A percentile compares a stretch with the other conserved stretches of the same genome.
These are phyloP conservation scores for Trichosphaerium sp. DNA, from an alignment of 78 protist genomes.

Conservation along the genomic window DNA sequence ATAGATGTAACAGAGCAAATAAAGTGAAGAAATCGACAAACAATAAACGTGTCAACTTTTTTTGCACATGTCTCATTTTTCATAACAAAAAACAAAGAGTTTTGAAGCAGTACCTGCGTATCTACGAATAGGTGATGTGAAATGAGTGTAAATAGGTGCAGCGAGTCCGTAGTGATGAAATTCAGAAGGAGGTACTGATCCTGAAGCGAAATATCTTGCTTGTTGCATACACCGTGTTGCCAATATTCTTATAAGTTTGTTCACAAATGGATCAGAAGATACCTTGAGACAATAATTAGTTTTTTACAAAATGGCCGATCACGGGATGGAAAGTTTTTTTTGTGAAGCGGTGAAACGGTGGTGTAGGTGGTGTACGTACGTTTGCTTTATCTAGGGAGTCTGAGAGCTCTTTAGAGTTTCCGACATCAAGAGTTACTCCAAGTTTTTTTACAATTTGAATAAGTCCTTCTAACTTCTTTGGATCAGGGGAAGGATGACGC, in stretches of 20 bases:
- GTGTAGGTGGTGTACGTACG: background rate
- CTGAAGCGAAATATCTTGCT: constrained; percentile 58
- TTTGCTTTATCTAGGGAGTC: constrained; percentile 47
- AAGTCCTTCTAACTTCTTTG: constrained; percentile 18
- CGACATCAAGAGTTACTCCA: constrained; percentile 27
- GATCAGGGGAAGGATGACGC: constrained; percentile 50
- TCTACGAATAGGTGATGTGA: constrained; percentile 83
- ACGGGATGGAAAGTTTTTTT: too few relatives aligned
- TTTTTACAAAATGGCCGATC: background rate
- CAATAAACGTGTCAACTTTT: too few relatives aligned
- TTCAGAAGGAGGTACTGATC: constrained; percentile 7
- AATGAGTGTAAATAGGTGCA: constrained; percentile 86
- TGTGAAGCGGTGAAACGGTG: background rate
- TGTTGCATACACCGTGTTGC: constrained; percentile 71
- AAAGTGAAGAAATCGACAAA: too few relatives aligned
- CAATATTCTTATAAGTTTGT: constrained; percentile 65
- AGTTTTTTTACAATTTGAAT: constrained; percentile 15
- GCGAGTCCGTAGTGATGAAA: constrained; percentile 92
- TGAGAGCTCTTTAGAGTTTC: constrained; percentile 28
- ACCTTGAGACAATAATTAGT: background rate
- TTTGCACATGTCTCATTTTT: too few relatives aligned
- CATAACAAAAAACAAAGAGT: background rate
- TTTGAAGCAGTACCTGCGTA: constrained; percentile 18
- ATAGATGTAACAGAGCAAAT: constrained; percentile 14
- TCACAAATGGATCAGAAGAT: constrained; percentile 48